These are phyloP conservation scores for Sugiyamaella pinicola DNA, from an alignment of 1,139 yeast species.

Conservation along the genomic window DNA sequence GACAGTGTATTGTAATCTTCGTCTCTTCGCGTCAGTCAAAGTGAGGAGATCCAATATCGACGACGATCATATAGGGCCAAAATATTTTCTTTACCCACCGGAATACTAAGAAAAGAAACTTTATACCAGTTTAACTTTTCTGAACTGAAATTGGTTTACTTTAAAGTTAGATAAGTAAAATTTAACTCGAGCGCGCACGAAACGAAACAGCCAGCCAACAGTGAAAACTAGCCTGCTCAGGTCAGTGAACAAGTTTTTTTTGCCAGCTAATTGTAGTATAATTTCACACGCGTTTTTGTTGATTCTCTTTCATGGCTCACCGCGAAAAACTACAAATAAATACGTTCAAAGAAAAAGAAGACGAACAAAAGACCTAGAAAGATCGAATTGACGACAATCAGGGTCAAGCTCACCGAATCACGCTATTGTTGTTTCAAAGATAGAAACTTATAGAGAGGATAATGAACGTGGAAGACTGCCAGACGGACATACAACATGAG, in stretches of 20 bases:
- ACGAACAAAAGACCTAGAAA: not conserved
- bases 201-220: slow-evolving; percentile 1
- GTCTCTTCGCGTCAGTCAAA: no score
- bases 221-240: no score
- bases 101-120: not conserved
- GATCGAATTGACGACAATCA: not conserved
- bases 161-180: slow-evolving; percentile 6
- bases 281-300: not conserved
- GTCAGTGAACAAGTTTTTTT: not conserved
- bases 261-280: not conserved
- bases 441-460: no score
- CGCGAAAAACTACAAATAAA: not conserved
- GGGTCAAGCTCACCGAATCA: no score
- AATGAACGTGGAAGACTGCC: slow-evolving; percentile 3
- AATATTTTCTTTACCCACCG: no score
- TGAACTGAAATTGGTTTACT: not conserved
- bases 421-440: no score
- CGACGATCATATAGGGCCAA: no score
- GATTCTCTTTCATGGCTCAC: not conserved
- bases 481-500: not conserved
- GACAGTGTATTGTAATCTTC: no score
- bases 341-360: not conserved
- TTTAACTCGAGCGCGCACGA: not conserved
- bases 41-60: not conserved
- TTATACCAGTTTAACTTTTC: not conserved